Base-by-base conservation (phyloP, 1,284 basidiomycete species). In the Ustilago esculenta region DNA sequence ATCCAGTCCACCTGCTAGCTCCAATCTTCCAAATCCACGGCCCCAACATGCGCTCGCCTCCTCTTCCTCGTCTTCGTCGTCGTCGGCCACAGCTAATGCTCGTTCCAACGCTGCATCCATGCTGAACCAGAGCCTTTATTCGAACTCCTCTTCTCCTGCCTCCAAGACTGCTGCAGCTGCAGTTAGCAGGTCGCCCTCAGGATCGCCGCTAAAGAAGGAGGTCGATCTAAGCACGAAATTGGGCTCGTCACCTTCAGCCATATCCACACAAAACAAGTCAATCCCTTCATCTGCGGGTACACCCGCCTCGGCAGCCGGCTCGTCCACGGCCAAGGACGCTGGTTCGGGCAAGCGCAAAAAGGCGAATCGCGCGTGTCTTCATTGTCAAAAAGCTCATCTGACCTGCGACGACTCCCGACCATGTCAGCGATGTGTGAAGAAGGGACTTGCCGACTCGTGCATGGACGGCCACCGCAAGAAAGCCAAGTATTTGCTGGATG, bases 341-440 rank as follows among this genome's bases (percentile, higher is more conserved):
- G 36, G 48, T 12, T 53, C 50, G 11, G 42, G 58, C 34, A 74
- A 75, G 51, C 55, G 77, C 29, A 93, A 93, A 85, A 93, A 94
- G 83, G 92, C 92, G 0, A 92, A 88, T 75, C 87, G 93, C 39
- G 95, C 95, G 30, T 98, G 95, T 81, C 89, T 91, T 61, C 91
- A 93, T 68, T 98, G 95, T 83, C 95, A 98, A 83, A 87, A 86
- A 76, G 92, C 92, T 1, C 95, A 98, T 83, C 85, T 98, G 74
- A 98, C 95, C 8, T 98, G 95, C 82, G 94, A 98, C 82, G 95
- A 98, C 80, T 89, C 72, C n/a, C 90, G 95, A 53, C 95, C 95
- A 23, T 98, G 95, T 84, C 90, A 91, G 73, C 88, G 95, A 42
- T 98, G 95, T 81, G 86, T 93, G 49, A 97, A 95, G 84, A 94